Base-by-base conservation (phyloP, 1,284 basidiomycete species). In the Microbotryum saponariae region DNA sequence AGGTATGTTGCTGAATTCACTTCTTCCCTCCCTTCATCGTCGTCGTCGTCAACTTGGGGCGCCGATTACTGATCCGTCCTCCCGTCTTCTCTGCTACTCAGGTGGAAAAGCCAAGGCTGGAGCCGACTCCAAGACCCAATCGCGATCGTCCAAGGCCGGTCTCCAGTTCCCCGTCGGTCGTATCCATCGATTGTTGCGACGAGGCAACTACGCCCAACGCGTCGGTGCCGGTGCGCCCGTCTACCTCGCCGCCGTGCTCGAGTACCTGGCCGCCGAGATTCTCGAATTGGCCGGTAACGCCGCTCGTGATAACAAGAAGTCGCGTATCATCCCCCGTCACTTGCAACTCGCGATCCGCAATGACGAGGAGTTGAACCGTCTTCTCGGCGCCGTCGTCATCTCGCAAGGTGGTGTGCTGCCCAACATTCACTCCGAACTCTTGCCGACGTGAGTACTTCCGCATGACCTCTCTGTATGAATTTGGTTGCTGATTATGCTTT, bases 361-460 rank as follows among this genome's bases (percentile, higher is more conserved):
- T 70, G 75, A 76, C 51, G 75, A 76, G 69, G 75, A 76, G 72
- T 49, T 66, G 44, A 66, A 85, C 77, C 86, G 83, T 73, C 83
- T 89, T 51, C 82, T 92, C 53, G 89, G 89, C 53, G 82, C 85
- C 70, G 89, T 91, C 67, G 85, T 88, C 74, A 91, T 92, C 79
- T 89, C 86, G 25, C 88, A 92, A 74, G 89, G 89, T 79, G 90
- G 89, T 84, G 89, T 91, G 61, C 83, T 91, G 47, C 89, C 89
- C 56, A 70, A 72, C 73, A 84, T 85, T 59, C 79, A 81, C 71
- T 78, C 82, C 71, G 82, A 85, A 77, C 82, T 86, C 64, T 18
- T 42, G 6, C 37, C 37, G 37, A 42, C 37, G 37, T 42, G 12
- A 42, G 37, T 42, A 31, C 8, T 31, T 31, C 8, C 7, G 31